A percentile compares a stretch with the other conserved stretches of the same genome.
Evolutionary conservation across 2,329 filamentous ascomycete species (phyloP).

Genomic region (Onygenales sp.): DNA sequence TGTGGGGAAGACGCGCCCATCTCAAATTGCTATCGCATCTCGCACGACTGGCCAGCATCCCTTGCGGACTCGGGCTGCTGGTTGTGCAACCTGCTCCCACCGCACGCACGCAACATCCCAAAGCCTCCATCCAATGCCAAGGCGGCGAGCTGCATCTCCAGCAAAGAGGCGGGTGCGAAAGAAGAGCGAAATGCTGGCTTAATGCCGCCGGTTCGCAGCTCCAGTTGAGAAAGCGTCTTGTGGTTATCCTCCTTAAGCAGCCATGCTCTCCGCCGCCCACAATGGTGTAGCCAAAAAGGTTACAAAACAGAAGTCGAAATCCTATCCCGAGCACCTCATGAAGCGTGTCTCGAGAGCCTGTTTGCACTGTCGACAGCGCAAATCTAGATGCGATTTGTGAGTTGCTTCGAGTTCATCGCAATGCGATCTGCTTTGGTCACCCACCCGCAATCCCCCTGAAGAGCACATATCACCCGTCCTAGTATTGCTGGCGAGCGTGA

Average conservation of each 20-base stretch:
- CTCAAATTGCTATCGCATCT: not conserved
- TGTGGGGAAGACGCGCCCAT: not conserved
- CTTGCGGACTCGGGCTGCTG: conserved; percentile 1
- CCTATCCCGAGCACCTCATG: conserved; percentile 24
- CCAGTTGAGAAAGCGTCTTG: conserved; percentile 1
- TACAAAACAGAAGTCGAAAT: conserved; percentile 14
- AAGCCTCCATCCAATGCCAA: not conserved
- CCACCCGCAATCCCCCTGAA: not conserved
- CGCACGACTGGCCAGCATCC: not conserved
- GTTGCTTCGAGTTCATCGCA: conserved; percentile 13
- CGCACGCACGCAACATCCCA: not conserved
- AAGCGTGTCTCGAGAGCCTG: conserved; percentile 41
- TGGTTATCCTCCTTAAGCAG: not conserved
- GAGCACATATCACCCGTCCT: not conserved
- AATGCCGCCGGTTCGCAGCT: conserved; percentile 1
- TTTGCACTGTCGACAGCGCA: conserved; percentile 40
- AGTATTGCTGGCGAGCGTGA: not conserved
- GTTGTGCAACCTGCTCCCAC: not conserved
- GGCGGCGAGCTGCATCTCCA: not conserved
- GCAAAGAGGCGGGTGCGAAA: not conserved
- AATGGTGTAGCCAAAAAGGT: conserved; percentile 8
- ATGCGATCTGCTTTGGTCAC: not conserved
- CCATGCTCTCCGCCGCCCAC: conserved; percentile 7
- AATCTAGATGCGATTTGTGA: conserved; percentile 44
- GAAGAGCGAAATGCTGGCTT: conserved; percentile 1